Evolutionary conservation across 345 rosid species (phyloP).

Genomic region (Capsella bursapastoris): DNA sequence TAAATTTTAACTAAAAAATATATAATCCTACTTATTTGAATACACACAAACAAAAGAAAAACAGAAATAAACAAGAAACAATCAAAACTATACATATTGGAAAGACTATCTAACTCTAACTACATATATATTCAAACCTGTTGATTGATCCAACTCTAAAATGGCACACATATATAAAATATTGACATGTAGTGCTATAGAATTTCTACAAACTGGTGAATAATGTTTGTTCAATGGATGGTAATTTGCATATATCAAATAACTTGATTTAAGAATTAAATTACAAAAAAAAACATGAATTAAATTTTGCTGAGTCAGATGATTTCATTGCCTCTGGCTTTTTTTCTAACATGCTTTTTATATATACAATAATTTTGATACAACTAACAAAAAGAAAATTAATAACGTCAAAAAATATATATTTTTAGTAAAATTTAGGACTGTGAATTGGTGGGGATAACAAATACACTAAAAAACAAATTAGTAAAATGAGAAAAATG

Average conservation of each 20-base stretch:
- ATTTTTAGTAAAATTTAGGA: neutral
- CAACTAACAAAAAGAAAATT: too few species aligned
- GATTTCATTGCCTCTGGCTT: too few species aligned
- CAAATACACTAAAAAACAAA: neutral
- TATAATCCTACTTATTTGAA: too few species aligned
- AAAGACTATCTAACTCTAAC: neutral
- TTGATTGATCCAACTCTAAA: neutral
- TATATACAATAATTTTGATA: too few species aligned
- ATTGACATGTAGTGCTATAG: neutral
- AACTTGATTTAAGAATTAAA: neutral
- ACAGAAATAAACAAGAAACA: too few species aligned
- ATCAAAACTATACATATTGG: neutral
- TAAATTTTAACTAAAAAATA: too few species aligned
- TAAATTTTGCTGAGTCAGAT: too few species aligned
- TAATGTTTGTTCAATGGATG: neutral
- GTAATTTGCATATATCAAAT: neutral
- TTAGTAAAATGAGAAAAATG: neutral
- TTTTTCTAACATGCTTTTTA: too few species aligned
- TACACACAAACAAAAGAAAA: too few species aligned
- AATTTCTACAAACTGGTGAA: neutral
- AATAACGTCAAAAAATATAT: too few species aligned
- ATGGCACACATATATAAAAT: neutral
- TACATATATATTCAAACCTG: too few species aligned
- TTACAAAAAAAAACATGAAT: neutral
- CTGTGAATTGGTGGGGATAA: neutral